Base-by-base conservation (phyloP, 2,329 filamentous ascomycete species). In the Calonectria multiphialidica region DNA sequence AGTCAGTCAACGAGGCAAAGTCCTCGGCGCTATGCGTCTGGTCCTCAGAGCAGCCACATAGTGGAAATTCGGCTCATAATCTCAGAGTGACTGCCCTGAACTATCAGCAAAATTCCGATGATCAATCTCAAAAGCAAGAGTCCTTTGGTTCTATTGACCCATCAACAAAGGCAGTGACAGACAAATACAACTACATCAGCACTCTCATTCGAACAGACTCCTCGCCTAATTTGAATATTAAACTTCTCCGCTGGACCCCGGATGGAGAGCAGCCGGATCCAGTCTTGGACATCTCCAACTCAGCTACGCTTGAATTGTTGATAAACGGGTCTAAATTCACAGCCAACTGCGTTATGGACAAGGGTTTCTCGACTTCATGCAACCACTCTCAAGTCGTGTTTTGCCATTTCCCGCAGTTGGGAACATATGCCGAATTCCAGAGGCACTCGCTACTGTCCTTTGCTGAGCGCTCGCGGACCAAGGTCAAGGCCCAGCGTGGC, bases 401-500 rank as follows among this genome's bases (percentile, higher is more conserved):
- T 21, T 73, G 73, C 18, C 71, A 73, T 42, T 69, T 75, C 21
- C 71, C 73, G 9, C 68, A 67, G 1, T 21, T 75, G 2, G 73
- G 73, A 25, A 59, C 64, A 1, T 68, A 42, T 8, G 33, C 71
- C 9, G 50, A 72, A 28, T 72, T 75, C 21, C 65, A 68, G 25
- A 68, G 62, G 72, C 45, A 81, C 66, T 80, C 73, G 0, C 30
- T 82, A 4, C 72, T 85, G 8, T 77, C 75, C 2, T 77, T 70
- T 44, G 45, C 66, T n/a, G 71, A 72, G 28, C 71, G 69, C n/a
- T 66, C 57, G 8, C 66, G 72, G 12, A 55, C 57, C 1, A 49
- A 70, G 18, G 64, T 63, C 4, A 63, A n/a, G 30, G 37, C 45
- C 15, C 57, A 30, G 35, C 42, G 4, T 15, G 44, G 25, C 1